Conservation (phyloP, 2,329 filamentous ascomycete genomes). For the Fusarium albosuccineum region DNA sequence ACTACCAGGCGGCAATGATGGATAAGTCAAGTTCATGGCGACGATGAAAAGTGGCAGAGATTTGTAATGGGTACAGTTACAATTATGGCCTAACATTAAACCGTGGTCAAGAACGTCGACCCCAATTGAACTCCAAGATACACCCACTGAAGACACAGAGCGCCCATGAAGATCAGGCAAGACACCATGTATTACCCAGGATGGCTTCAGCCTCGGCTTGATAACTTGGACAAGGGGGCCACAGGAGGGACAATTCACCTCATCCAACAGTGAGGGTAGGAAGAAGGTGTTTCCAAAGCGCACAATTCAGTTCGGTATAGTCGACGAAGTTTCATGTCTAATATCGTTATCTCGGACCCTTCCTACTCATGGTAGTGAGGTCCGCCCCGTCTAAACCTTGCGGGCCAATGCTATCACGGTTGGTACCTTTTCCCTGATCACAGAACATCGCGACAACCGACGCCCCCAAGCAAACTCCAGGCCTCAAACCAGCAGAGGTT, state of each 20-base stretch:
- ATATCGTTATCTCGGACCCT: slow-evolving; percentile 33
- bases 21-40: too few relatives aligned
- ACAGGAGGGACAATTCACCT: background rate
- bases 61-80: too few relatives aligned
- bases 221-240: background rate
- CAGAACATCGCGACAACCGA: slow-evolving; percentile 27
- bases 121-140: too few relatives aligned
- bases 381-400: slow-evolving; percentile 17
- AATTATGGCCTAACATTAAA: too few relatives aligned
- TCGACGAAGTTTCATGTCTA: slow-evolving; percentile 42
- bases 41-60: too few relatives aligned
- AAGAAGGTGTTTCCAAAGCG: slow-evolving; percentile 26
- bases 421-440: slow-evolving; percentile 26
- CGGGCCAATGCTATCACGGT: slow-evolving; percentile 28
- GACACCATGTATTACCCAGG: background rate
- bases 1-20: too few relatives aligned
- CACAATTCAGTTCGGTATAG: slow-evolving; percentile 37
- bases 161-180: too few relatives aligned
- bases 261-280: background rate
- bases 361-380: slow-evolving; percentile 22
- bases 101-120: too few relatives aligned
- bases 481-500: slow-evolving; percentile 39
- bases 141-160: too few relatives aligned
- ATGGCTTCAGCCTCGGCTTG: background rate
- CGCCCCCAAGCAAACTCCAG: slow-evolving; percentile 34